phyloP scores from a whole-genome alignment of 352 stramenopile species.

The Discostella stelligera region DNA sequence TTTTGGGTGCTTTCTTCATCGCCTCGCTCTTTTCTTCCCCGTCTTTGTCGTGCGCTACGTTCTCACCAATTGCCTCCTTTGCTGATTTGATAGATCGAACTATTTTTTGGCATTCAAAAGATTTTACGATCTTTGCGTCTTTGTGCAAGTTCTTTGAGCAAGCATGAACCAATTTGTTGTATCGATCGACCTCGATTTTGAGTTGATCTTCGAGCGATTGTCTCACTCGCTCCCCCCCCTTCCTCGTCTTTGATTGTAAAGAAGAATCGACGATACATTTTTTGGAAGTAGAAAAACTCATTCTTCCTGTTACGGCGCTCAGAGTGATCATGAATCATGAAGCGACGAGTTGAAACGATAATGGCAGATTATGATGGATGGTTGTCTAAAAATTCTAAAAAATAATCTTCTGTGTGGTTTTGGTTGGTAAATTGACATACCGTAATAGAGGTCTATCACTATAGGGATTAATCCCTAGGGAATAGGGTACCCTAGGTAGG shows the following conservation, averaged over 20 bases:
- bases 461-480: no score
- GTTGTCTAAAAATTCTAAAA: slow-evolving; percentile 2
- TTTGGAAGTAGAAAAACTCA: slow-evolving; percentile 2
- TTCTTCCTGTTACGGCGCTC: no score
- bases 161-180: slow-evolving; percentile 53
- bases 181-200: slow-evolving; percentile 52
- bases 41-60: background rate
- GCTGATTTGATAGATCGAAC: slow-evolving; percentile 54
- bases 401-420: no score
- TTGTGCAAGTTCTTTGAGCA: slow-evolving; percentile 64
- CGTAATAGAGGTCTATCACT: no score
- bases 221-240: slow-evolving; percentile 19
- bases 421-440: no score
- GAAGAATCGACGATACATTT: background rate
- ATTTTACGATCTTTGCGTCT: slow-evolving; percentile 66
- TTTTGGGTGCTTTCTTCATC: slow-evolving; percentile 14
- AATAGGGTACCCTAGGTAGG: no score
- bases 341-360: no score
- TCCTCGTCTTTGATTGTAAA: slow-evolving; percentile 15
- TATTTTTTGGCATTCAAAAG: slow-evolving; percentile 68
- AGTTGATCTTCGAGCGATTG: slow-evolving; percentile 38
- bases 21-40: slow-evolving; percentile 7
- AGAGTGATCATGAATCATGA: no score
- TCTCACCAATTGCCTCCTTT: slow-evolving; percentile 26
- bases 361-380: no score